Evolutionary conservation across 441 rosid genomes (phyloP), one percentile per base, ranked within the genome.

Genomic region (Erodium texanum): DNA sequence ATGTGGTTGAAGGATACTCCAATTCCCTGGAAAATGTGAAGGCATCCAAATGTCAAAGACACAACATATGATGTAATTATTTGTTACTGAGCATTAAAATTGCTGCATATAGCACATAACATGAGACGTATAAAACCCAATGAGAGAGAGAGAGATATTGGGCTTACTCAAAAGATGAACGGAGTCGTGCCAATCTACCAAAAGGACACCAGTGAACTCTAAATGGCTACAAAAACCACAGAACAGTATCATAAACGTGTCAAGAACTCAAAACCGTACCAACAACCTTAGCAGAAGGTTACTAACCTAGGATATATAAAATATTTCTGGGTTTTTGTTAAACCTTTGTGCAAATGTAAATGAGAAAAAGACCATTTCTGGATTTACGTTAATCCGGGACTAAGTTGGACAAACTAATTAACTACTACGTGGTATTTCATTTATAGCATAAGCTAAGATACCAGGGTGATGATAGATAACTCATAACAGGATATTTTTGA

Each of bases 121-220:
- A 34, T 34, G 38, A 0, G 38, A 34, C 7, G 38, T 34, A 8
- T 50, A 50, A n/a, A 74, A 69, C 20, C 19, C 69, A 64, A 45
- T 32, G 38, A 34, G 29, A 1, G 4, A 27, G 8, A 38, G 71
- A 69, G 73, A 36, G 70, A 66, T 58, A 74, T 73, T 20, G 34
- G 7, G 74, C 91, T 88, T 83, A 89, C 92, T 87, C 90, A 67
- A 86, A 84, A 32, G 86, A 79, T 73, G 78, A 83, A 58, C 80
- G 81, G 41, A 83, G 58, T 71, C 77, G 84, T 62, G 86, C 71
- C 74, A 81, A 78, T 70, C 79, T 85, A 67, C 87, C 89, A 79
- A 82, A 86, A 0, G 96, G 96, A 72, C 92, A 89, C 90, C 92
- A 89, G 29, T 86, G 96, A 76, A 83, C 80, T 70, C 86, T 80